Percentiles rank a stretch among this genome's conserved stretches.
These are phyloP conservation scores for Euphorbia pulcherrima DNA, from an alignment of 345 rosid genomes.

Conservation along the genomic window DNA sequence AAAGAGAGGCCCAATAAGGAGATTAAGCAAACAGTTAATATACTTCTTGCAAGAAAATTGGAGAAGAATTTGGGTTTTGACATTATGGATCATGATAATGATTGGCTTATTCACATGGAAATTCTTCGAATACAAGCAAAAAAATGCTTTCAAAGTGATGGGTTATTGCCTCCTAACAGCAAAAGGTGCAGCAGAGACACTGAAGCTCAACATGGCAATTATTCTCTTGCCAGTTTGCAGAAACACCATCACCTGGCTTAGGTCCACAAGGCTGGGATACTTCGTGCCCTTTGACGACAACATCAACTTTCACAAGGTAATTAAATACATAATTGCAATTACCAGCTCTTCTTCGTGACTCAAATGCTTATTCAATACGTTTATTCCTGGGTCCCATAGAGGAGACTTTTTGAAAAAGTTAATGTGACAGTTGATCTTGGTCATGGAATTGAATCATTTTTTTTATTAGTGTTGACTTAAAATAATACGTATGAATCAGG, in stretches of 20 bases:
- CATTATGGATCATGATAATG: constrained; percentile 79
- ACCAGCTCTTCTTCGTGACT: neutral
- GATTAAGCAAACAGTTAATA: constrained; percentile 45
- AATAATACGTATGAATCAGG: constrained; percentile 22
- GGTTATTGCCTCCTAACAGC: constrained; percentile 92
- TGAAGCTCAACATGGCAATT: constrained; percentile 95
- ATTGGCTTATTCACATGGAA: constrained; percentile 84
- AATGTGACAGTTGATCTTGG: constrained; percentile 22
- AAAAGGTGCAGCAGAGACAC: constrained; percentile 93
- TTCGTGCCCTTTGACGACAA: constrained; percentile 93
- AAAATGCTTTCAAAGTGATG: constrained; percentile 65
- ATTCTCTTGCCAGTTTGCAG: constrained; percentile 92
- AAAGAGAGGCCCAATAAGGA: constrained; percentile 44
- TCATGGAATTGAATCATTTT: neutral
- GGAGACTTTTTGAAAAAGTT: constrained; percentile 29
- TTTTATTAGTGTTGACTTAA: neutral
- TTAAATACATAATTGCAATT: neutral
- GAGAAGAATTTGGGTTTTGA: constrained; percentile 87
- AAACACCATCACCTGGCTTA: constrained; percentile 91
- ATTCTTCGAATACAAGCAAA: constrained; percentile 74
- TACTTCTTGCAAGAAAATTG: constrained; percentile 84
- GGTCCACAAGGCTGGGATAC: constrained; percentile 71
- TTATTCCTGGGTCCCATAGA: constrained; percentile 33
- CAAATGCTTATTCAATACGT: constrained; percentile 32
- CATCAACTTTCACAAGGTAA: constrained; percentile 96